These are phyloP conservation scores for Senecio squalidus DNA, from an alignment of 140 eudicot species.

Conservation along the genomic window DNA sequence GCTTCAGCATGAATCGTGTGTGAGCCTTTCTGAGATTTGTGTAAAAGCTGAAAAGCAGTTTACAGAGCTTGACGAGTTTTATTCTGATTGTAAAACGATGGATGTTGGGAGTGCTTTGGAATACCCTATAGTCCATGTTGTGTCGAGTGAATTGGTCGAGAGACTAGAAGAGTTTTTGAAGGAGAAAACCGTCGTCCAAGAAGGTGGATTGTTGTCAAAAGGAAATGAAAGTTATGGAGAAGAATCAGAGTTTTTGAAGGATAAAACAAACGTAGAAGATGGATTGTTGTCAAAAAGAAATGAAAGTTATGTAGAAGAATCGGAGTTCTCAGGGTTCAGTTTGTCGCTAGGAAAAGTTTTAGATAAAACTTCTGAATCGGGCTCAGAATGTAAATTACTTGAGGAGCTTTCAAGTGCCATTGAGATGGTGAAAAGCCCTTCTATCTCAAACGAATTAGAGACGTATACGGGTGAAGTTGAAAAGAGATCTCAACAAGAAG, in stretches of 20 bases:
- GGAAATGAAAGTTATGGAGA: constrained; percentile 14
- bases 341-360: background rate
- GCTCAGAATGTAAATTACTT: background rate
- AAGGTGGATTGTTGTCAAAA: background rate
- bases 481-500: background rate
- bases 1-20: constrained; percentile 45
- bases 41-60: constrained; percentile 52
- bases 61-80: constrained; percentile 47
- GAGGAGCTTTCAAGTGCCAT: constrained; percentile 22
- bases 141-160: constrained; percentile 45
- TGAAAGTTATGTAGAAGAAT: constrained; percentile 13
- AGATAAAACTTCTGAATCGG: background rate
- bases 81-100: constrained; percentile 35
- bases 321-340: constrained; percentile 7
- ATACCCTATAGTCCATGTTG: constrained; percentile 44
- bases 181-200: constrained; percentile 28
- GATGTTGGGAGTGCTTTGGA: constrained; percentile 46
- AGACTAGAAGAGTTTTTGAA: constrained; percentile 58
- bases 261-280: constrained; percentile 24
- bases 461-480: constrained; percentile 23
- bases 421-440: background rate
- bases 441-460: constrained; percentile 6
- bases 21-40: constrained; percentile 39
- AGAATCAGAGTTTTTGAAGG: constrained; percentile 51
- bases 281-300: background rate